phyloP scores from a whole-genome alignment of 768 basidiomycete species.

The Kwoniella heveanensis region DNA sequence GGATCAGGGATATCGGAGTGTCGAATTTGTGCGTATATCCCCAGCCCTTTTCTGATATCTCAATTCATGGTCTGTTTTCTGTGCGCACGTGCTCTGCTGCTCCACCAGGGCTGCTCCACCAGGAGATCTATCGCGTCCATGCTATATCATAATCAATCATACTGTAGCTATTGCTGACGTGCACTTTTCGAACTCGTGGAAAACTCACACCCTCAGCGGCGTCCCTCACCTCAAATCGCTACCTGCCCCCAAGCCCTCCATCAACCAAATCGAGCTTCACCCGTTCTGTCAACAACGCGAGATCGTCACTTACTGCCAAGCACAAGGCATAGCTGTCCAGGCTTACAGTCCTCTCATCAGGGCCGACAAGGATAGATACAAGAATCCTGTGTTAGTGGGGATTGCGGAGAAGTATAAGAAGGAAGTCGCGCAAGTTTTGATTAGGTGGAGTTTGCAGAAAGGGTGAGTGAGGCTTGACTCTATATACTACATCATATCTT shows the following conservation, averaged over 20 bases:
- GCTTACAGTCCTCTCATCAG: slow-evolving; percentile 50
- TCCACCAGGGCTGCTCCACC: too few relatives aligned
- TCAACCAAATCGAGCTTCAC: slow-evolving; percentile 55
- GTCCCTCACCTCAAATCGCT: slow-evolving; percentile 48
- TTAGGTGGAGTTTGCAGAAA: slow-evolving; percentile 61
- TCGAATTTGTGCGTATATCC: slow-evolving; percentile 41
- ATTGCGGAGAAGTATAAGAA: slow-evolving; percentile 50
- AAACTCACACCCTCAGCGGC: too few relatives aligned
- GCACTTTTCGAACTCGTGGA: too few relatives aligned
- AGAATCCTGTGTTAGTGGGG: slow-evolving; percentile 31
- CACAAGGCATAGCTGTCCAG: slow-evolving; percentile 62
- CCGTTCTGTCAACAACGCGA: slow-evolving; percentile 72
- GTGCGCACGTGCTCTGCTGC: too few relatives aligned
- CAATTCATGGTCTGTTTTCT: too few relatives aligned
- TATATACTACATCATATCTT: too few relatives aligned
- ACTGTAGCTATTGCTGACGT: too few relatives aligned
- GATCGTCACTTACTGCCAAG: slow-evolving; percentile 73
- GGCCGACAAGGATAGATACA: slow-evolving; percentile 60
- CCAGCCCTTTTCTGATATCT: not conserved
- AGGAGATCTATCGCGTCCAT: too few relatives aligned
- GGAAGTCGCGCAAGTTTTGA: slow-evolving; percentile 57
- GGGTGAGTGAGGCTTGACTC: slow-evolving; percentile 51
- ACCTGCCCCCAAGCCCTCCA: slow-evolving; percentile 44
- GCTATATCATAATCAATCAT: too few relatives aligned
- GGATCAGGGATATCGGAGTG: slow-evolving; percentile 47